Conservation (phyloP, 306 rosid species). For the Dryas drummondii region DNA sequence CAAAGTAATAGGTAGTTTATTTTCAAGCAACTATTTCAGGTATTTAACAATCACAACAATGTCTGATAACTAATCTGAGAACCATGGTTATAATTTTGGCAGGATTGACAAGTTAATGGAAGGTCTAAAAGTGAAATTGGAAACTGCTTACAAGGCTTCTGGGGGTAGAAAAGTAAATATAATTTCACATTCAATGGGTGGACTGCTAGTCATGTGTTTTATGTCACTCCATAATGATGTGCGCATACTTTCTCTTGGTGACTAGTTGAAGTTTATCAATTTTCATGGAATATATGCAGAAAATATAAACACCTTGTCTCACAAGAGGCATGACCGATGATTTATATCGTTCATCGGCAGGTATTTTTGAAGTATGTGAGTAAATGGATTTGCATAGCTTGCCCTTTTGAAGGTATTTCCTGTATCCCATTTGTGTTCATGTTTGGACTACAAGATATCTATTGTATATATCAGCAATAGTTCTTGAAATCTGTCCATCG, state of each 20-base stretch:
- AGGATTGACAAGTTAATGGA: conserved; percentile 77
- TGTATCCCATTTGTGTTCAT: conserved; percentile 5
- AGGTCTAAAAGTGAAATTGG: conserved; percentile 70
- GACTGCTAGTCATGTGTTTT: conserved; percentile 70
- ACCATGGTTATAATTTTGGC: conserved; percentile 27
- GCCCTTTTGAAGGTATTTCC: conserved; percentile 85
- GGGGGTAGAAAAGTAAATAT: conserved; percentile 90
- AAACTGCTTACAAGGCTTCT: conserved; percentile 77
- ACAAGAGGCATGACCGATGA: conserved; percentile 21
- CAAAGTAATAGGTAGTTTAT: conserved; percentile 79
- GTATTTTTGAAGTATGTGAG: conserved; percentile 74
- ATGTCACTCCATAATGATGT: conserved; percentile 75
- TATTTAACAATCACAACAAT: background rate
- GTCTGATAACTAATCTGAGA: background rate
- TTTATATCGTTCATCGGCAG: conserved; percentile 52
- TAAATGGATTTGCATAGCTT: conserved; percentile 85
- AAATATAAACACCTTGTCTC: background rate
- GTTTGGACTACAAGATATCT: background rate
- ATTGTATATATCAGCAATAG: background rate
- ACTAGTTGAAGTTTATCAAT: conserved; percentile 18
- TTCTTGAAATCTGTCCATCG: background rate
- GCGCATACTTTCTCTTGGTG: conserved; percentile 34
- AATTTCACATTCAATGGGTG: conserved; percentile 95
- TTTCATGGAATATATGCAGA: conserved; percentile 25
- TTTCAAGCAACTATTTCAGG: background rate